These are phyloP conservation scores for Sporothrix phasma DNA, from an alignment of 2,329 filamentous ascomycete species.

Conservation along the genomic window DNA sequence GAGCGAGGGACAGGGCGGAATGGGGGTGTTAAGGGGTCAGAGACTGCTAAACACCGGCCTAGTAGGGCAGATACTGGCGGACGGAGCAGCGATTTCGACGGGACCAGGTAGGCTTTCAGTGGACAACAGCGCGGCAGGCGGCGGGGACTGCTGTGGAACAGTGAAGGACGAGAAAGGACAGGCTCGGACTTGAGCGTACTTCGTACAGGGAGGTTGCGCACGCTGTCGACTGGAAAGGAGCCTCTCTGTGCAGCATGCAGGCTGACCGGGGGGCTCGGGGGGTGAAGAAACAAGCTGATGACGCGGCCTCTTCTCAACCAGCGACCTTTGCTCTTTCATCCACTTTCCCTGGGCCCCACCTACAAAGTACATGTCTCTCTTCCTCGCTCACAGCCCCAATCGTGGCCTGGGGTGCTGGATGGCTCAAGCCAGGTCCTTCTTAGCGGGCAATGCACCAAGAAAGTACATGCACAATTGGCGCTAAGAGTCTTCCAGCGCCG, in stretches of 20 bases:
- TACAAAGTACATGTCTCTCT: neutral
- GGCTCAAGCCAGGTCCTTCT: constrained; percentile 4
- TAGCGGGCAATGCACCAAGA: neutral
- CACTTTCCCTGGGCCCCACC: constrained; percentile 3
- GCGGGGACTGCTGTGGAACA: neutral
- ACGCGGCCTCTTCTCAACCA: constrained; percentile 6
- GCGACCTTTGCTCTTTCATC: neutral
- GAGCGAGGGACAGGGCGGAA: neutral
- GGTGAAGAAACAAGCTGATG: constrained; percentile 13
- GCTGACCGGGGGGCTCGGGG: constrained; percentile 1
- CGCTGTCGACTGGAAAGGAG: neutral
- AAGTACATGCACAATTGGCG: neutral
- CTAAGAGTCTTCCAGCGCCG: neutral
- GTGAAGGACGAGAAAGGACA: neutral
- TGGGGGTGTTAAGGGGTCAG: no score
- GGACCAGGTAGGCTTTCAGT: neutral
- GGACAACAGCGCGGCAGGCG: neutral
- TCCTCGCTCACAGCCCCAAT: constrained; percentile 13
- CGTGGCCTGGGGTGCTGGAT: neutral
- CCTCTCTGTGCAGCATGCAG: constrained; percentile 4
- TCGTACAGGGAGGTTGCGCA: constrained; percentile 1
- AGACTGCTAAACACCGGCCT: neutral
- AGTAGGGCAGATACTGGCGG: neutral
- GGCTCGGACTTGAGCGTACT: neutral
- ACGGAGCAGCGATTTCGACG: neutral